Base-by-base conservation (phyloP, 306 rosid species). In the Rubus idaeus region DNA sequence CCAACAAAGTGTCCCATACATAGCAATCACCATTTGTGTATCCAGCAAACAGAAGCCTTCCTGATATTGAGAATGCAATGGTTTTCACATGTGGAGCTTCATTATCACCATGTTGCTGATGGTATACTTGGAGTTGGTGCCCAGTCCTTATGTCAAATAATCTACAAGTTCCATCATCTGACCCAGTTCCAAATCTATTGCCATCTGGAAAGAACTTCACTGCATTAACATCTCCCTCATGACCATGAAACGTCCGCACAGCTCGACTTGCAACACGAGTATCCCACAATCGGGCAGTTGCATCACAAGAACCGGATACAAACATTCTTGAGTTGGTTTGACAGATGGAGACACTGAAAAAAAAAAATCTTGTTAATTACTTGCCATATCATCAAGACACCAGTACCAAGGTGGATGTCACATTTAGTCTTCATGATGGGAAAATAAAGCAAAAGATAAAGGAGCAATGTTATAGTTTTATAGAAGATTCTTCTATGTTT, bases 201-300 rank as follows among this genome's bases (percentile, higher is more conserved):
- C 98, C 98, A 88, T 94, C 98, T 45, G 98, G 95, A 82, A 94
- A 94, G 86, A 94, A 94, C 80, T 87, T 92, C 76, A 94, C 98
- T 39, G 91, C 17, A 83, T 80, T 90, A 58, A 94, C 97, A 88
- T 94, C 98, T 35, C 92, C 95, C 67, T 87, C 87, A 0, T 94
- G 97, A 71, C 98, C 97, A 58, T 89, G 89, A 84, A 92, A 94
- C 2, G 97, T 94, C 77, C 82, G 86, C 78, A 92, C 92, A 40
- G 98, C 97, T 82, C 97, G 95, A 86, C 98, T 94, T 74, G 98
- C 97, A 58, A 94, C 97, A n/a, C 95, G 98, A 75, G 97, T 88
- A 84, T 95, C 98, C 98, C 98, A 95, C 88, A 95, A 83, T 74
- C 97, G 90, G 40, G 93, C 96, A 72, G 98, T 95, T 68, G 83